Evolutionary conservation across 306 rosid genomes (phyloP), one percentile per base, ranked within the genome.

Genomic region (Datisca glomerata): DNA sequence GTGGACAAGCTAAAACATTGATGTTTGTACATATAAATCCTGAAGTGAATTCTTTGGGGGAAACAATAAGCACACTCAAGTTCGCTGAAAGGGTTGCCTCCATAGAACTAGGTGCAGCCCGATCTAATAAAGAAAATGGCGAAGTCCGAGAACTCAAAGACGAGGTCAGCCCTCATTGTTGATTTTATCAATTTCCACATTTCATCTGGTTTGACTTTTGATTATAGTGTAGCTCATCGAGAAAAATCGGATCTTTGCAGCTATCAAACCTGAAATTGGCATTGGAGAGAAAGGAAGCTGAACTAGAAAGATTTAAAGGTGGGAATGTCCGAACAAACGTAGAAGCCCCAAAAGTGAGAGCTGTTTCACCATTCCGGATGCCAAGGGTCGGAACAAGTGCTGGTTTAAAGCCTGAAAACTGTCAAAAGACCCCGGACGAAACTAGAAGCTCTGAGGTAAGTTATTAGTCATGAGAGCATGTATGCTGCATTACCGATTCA

Each of bases 1-100:
- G 97, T 49, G 97, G 97, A 29, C 93, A 83, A 27, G 97, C 97
- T 36, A 89, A 89, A 57, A 89, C 97, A 13, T 74, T 89, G 79
- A 89, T 89, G 97, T 89, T 89, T 72, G 97, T 89, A 32, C 97
- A 89, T 63, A 80, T 89, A 76, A 89, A 89, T 49, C 89, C 94
- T 14, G 97, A 89, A 54, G 34, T 72, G 6, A 78, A 74, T 53
- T 74, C 97, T 3, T 61, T 79, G 25, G 97, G 97, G 57, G 97
- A 89, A 64, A 89, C 97, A 12, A 80, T 89, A 25, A 89, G 97
- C 76, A 89, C 94, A 2, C 87, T 89, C 52, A 89, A 89, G 66
- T 89, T 89, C 64, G 94, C 97, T 8, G 97, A 89, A 67, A 89
- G 97, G 64, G 97, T 83, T 57, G 89, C 93, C 7, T 62, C 89